These are phyloP conservation scores for Geotrichum klebahnii DNA, from an alignment of 1,139 yeast genomes.

Conservation along the genomic window DNA sequence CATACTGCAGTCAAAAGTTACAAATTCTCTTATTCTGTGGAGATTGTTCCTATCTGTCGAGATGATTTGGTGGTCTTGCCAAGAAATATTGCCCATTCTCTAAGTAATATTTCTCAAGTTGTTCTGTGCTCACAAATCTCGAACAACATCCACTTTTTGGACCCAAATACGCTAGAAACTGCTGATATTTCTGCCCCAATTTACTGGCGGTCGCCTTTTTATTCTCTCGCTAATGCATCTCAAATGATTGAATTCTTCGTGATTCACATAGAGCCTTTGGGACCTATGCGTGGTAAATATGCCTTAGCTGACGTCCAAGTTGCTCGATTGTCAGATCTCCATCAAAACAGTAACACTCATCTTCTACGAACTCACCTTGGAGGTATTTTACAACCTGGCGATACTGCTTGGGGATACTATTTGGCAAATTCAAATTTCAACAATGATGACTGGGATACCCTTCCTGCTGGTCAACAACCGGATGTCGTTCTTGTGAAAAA, in stretches of 20 bases:
- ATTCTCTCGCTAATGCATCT: slow-evolving; percentile 68
- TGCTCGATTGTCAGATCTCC: slow-evolving; percentile 81
- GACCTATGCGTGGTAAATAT: slow-evolving; percentile 71
- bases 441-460: slow-evolving; percentile 73
- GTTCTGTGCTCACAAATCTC: slow-evolving; percentile 82
- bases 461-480: slow-evolving; percentile 54
- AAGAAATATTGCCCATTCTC: slow-evolving; percentile 69
- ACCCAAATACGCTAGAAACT: slow-evolving; percentile 72
- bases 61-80: slow-evolving; percentile 94
- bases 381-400: slow-evolving; percentile 92
- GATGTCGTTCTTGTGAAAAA: slow-evolving; percentile 93
- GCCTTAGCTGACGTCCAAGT: slow-evolving; percentile 88
- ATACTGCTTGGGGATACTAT: slow-evolving; percentile 86
- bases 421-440: slow-evolving; percentile 81
- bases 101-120: slow-evolving; percentile 79
- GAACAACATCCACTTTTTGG: slow-evolving; percentile 78
- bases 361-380: slow-evolving; percentile 89
- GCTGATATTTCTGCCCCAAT: slow-evolving; percentile 74
- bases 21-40: slow-evolving; percentile 89
- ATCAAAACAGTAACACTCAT: slow-evolving; percentile 71
- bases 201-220: slow-evolving; percentile 86
- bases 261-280: slow-evolving; percentile 90
- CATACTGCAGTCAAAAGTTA: slow-evolving; percentile 85
- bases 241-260: slow-evolving; percentile 86
- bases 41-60: slow-evolving; percentile 94